Evolutionary conservation across 441 rosid species (phyloP).

Genomic region (Viola pubescens): DNA sequence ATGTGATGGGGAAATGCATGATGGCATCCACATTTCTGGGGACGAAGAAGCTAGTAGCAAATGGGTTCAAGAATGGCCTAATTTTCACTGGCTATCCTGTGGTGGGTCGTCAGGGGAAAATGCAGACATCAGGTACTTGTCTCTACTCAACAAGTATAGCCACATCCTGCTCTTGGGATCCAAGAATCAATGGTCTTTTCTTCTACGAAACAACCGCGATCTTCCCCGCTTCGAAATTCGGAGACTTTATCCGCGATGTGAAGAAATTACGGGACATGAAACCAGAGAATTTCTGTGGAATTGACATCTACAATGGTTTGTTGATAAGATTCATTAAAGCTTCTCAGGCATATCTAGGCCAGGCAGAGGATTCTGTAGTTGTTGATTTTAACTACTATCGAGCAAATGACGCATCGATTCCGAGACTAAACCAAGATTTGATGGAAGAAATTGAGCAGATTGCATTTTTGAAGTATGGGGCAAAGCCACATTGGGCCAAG

Average conservation of each 20-base stretch:
- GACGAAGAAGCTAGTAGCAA: conserved; percentile 52
- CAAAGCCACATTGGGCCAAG: conserved; percentile 85
- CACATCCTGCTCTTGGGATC: conserved; percentile 73
- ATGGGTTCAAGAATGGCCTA: conserved; percentile 60
- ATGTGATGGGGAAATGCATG: conserved; percentile 47
- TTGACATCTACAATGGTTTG: conserved; percentile 64
- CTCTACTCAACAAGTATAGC: conserved; percentile 54
- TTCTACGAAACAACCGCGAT: conserved; percentile 72
- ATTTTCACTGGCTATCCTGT: conserved; percentile 73
- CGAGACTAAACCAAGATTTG: conserved; percentile 58
- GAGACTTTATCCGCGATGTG: conserved; percentile 48
- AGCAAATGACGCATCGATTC: conserved; percentile 43
- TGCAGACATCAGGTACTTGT: conserved; percentile 79
- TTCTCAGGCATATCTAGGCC: conserved; percentile 71
- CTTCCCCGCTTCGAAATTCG: conserved; percentile 43
- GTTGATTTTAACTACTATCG: conserved; percentile 79
- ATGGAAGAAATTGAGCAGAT: conserved; percentile 91
- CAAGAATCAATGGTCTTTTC: conserved; percentile 58
- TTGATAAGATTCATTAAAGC: conserved; percentile 67
- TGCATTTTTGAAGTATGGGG: conserved; percentile 64
- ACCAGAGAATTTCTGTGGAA: conserved; percentile 53
- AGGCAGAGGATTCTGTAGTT: conserved; percentile 64
- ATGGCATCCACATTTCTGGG: conserved; percentile 47
- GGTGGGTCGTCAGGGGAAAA: conserved; percentile 64
- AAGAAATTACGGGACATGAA: conserved; percentile 51